Evolutionary conservation across 441 rosid species (phyloP).

Genomic region (Manihot esculenta): DNA sequence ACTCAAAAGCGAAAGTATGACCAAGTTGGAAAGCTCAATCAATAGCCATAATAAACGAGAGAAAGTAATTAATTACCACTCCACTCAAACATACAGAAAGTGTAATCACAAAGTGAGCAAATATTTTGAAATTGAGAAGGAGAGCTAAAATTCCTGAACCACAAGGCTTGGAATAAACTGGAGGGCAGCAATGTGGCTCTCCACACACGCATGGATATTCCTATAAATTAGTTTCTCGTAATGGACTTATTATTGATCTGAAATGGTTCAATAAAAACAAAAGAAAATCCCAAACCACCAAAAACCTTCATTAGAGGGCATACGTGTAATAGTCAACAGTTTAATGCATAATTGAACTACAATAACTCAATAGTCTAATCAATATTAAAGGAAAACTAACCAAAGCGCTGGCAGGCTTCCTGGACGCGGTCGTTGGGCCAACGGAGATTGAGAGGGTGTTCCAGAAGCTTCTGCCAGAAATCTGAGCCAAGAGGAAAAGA

Average conservation of each 20-base stretch:
- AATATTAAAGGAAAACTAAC: constrained; percentile 38
- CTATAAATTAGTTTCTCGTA: background rate
- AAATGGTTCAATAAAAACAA: background rate
- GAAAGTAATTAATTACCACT: background rate
- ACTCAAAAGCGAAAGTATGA: background rate
- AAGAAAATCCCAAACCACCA: background rate
- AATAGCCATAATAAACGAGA: background rate
- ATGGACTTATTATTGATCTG: background rate
- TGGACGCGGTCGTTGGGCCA: constrained; percentile 71
- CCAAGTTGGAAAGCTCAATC: background rate
- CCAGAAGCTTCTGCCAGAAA: constrained; percentile 93
- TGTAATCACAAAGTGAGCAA: background rate
- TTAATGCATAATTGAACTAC: constrained; percentile 2
- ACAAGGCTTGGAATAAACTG: background rate
- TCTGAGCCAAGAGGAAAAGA: constrained; percentile 83
- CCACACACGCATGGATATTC: background rate
- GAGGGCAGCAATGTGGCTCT: background rate
- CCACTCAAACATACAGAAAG: background rate
- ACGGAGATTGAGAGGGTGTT: constrained; percentile 71
- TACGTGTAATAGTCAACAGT: background rate
- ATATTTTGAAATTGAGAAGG: background rate
- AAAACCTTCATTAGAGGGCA: background rate
- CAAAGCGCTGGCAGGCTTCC: constrained; percentile 77
- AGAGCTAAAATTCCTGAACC: background rate
- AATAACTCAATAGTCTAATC: background rate